phyloP scores from a whole-genome alignment of 139 green algal species.

The Ettlia oleoabundans region DNA sequence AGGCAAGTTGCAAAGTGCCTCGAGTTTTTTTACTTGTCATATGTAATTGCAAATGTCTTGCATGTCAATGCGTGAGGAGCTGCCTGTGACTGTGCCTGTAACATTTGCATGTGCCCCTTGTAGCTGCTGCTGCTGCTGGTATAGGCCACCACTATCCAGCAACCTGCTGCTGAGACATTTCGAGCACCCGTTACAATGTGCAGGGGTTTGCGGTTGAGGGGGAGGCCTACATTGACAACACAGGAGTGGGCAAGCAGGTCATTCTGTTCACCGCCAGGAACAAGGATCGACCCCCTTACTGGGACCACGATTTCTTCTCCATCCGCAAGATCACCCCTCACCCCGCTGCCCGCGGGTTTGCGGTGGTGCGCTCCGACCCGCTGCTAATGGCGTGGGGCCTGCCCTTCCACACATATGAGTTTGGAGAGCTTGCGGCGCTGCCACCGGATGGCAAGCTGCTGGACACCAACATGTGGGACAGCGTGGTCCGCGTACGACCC shows the following conservation, averaged over 20 bases:
- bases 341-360: neutral
- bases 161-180: neutral
- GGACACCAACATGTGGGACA: neutral
- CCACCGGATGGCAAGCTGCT: neutral
- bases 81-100: no score
- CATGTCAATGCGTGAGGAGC: no score
- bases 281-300: neutral
- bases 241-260: constrained; percentile 6
- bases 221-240: neutral
- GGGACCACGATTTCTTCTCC: neutral
- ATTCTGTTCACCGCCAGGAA: neutral
- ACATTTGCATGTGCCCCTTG: no score
- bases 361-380: neutral
- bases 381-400: neutral
- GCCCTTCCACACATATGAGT: neutral
- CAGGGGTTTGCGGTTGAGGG: neutral
- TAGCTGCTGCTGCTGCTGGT: no score
- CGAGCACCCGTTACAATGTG: neutral
- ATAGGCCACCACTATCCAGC: no score
- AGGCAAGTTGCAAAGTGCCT: neutral
- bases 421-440: neutral
- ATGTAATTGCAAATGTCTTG: neutral
- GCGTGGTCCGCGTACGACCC: neutral
- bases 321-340: neutral
- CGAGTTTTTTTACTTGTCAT: neutral